Percentiles rank a stretch among this genome's conserved stretches.
Evolutionary conservation across 75 land plant genomes (phyloP).

Genomic region (Adiantum capillusveneris): DNA sequence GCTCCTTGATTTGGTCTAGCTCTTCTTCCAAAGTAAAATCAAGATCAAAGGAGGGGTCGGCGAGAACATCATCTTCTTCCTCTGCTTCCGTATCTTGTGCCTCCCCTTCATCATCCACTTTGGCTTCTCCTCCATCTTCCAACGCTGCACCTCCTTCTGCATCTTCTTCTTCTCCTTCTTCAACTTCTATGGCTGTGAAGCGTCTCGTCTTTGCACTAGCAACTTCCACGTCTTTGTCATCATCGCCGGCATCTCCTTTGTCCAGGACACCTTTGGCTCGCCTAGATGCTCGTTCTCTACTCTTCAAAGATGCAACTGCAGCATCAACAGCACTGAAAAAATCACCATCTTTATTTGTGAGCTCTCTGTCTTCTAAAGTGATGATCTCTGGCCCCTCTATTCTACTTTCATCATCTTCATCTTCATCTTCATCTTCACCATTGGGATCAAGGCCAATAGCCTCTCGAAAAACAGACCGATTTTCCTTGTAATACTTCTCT

Average conservation of each 20-base stretch:
- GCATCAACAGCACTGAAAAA: slow-evolving; percentile 53
- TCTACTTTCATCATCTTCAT: background rate
- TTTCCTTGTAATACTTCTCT: slow-evolving; percentile 51
- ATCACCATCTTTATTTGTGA: slow-evolving; percentile 11
- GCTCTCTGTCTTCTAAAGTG: slow-evolving; percentile 1
- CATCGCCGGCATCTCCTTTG: slow-evolving; percentile 17
- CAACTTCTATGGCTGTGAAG: slow-evolving; percentile 4
- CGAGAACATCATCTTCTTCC: background rate
- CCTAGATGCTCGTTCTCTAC: slow-evolving; percentile 45
- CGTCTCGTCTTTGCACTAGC: too few relatives aligned
- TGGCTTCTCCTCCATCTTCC: slow-evolving; percentile 10
- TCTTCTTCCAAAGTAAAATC: slow-evolving; percentile 29
- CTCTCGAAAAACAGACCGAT: slow-evolving; percentile 48
- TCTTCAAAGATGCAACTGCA: slow-evolving; percentile 52
- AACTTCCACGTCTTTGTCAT: slow-evolving; percentile 47
- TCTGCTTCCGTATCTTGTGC: background rate
- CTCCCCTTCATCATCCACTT: slow-evolving; percentile 9
- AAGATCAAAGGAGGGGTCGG: slow-evolving; percentile 28
- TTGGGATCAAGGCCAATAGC: slow-evolving; percentile 42
- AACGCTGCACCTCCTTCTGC: slow-evolving; percentile 2
- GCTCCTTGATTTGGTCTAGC: slow-evolving; percentile 40
- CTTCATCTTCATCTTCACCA: slow-evolving; percentile 1
- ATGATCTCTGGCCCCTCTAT: too few relatives aligned
- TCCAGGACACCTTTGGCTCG: slow-evolving; percentile 30
- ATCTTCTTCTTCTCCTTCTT: background rate